phyloP scores from a whole-genome alignment of 2,329 filamentous ascomycete species.

The Botrytis porri region DNA sequence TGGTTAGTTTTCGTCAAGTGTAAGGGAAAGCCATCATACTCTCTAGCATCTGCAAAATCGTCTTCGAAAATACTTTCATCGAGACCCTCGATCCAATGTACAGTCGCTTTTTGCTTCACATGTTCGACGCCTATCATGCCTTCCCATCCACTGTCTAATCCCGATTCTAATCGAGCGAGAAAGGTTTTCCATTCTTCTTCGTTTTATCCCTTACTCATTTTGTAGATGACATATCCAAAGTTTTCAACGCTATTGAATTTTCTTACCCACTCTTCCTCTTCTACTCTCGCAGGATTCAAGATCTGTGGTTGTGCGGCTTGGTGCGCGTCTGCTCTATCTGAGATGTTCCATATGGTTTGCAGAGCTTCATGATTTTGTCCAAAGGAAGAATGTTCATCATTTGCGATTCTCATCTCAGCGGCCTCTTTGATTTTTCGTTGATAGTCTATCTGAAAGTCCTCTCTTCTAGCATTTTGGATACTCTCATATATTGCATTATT shows the following conservation, averaged over 20 bases:
- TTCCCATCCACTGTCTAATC: neutral
- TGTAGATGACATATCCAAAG: neutral
- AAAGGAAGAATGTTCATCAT: neutral
- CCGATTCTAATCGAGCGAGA: neutral
- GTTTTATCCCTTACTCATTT: neutral
- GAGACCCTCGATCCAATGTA: neutral
- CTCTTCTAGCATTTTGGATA: neutral
- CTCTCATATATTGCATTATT: neutral
- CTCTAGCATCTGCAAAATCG: neutral
- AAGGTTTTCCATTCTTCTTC: neutral
- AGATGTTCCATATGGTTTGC: neutral
- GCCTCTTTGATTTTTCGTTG: neutral
- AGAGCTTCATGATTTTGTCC: neutral
- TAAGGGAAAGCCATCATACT: neutral
- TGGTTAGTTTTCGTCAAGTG: neutral
- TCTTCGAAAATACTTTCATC: neutral
- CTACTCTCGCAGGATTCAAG: neutral
- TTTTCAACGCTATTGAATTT: neutral
- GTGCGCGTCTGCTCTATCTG: neutral
- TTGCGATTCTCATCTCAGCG: neutral
- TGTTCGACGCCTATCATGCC: neutral
- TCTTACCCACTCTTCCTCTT: neutral
- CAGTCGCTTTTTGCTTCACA: neutral
- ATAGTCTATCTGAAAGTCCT: neutral
- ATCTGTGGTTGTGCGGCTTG: neutral